These are phyloP conservation scores for Dryas integrifolia DNA, from an alignment of 331 rosid genomes.

Conservation along the genomic window DNA sequence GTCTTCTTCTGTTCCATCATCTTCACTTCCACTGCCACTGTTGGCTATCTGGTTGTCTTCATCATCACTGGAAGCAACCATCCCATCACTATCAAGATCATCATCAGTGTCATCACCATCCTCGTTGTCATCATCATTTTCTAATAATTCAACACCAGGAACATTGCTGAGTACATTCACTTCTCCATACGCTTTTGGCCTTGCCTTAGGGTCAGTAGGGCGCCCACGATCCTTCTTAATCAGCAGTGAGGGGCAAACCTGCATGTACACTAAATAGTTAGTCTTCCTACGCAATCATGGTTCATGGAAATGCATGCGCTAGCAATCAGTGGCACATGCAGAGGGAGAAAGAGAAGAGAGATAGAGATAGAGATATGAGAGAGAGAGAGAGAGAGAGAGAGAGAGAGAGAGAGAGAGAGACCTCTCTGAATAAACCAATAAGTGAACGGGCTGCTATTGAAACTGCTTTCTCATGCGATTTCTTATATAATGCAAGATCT, in stretches of 20 bases:
- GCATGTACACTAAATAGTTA: conserved; percentile 30
- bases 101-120: conserved; percentile 45
- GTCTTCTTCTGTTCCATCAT: conserved; percentile 32
- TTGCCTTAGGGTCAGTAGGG: conserved; percentile 63
- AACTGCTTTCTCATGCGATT: conserved; percentile 86
- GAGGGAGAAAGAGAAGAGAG: neutral
- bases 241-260: conserved; percentile 84
- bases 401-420: conserved; percentile 26
- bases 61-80: conserved; percentile 35
- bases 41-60: conserved; percentile 38
- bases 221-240: conserved; percentile 93
- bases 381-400: conserved; percentile 1
- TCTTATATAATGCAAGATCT: conserved; percentile 93
- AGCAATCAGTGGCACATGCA: conserved; percentile 3
- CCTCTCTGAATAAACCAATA: conserved; percentile 82
- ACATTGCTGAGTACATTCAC: conserved; percentile 51
- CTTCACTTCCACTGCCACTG: conserved; percentile 42
- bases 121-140: conserved; percentile 31
- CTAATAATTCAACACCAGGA: conserved; percentile 73
- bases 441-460: conserved; percentile 89
- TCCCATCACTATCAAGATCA: conserved; percentile 39
- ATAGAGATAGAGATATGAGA: neutral
- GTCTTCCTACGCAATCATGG: conserved; percentile 10
- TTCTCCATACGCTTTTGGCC: conserved; percentile 84
- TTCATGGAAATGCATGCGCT: conserved; percentile 3